phyloP scores from a whole-genome alignment of 495 filamentous ascomycete species.

The Penicillium lividum region DNA sequence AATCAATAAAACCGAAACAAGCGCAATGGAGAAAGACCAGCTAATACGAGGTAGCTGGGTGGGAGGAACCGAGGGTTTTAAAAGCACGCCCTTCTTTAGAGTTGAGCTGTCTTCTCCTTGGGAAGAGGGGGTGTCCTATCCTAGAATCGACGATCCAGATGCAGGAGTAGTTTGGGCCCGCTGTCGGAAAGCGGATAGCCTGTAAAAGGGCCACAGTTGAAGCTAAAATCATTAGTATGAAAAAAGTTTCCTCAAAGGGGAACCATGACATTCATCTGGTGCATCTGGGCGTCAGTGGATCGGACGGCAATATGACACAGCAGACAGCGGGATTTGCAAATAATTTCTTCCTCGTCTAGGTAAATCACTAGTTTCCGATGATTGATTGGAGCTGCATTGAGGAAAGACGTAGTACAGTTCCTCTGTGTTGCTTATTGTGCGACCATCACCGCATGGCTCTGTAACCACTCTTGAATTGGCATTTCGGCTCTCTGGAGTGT shows the following conservation, averaged over 20 bases:
- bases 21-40: constrained; percentile 6
- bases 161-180: constrained; percentile 21
- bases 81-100: constrained; percentile 13
- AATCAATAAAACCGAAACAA: constrained; percentile 9
- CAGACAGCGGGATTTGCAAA: constrained; percentile 23
- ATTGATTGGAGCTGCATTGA: constrained; percentile 14
- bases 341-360: constrained; percentile 13
- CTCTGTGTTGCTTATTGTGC: constrained; percentile 13
- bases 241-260: constrained; percentile 8
- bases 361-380: not conserved
- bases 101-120: constrained; percentile 26
- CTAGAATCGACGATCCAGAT: constrained; percentile 20
- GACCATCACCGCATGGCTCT: constrained; percentile 18
- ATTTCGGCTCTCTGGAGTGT: not conserved
- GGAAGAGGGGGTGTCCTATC: constrained; percentile 14
- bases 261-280: constrained; percentile 9
- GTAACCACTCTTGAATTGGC: not conserved
- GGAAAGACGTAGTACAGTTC: constrained; percentile 7
- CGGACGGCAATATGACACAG: constrained; percentile 30
- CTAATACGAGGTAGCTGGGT: constrained; percentile 22
- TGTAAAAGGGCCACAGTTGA: constrained; percentile 22
- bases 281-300: constrained; percentile 7
- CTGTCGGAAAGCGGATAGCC: constrained; percentile 21
- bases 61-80: constrained; percentile 18
- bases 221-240: constrained; percentile 24